Base-by-base conservation (phyloP, 2,329 filamentous ascomycete genomes). In the Colletotrichum brevisporum region DNA sequence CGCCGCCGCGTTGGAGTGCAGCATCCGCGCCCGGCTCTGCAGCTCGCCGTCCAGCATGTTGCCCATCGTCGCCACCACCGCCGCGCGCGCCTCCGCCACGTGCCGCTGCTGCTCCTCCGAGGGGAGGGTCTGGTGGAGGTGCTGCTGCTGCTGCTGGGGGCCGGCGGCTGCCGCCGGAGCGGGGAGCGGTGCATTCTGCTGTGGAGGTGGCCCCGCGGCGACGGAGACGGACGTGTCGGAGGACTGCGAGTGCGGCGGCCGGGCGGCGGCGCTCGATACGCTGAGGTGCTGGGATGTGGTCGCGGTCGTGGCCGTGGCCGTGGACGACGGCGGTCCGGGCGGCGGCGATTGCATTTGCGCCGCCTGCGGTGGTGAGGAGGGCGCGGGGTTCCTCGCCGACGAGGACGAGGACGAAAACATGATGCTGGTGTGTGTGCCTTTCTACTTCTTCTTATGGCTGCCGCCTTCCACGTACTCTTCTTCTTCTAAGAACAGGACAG, bases 11-110 rank as follows among this genome's bases (percentile, higher is more conserved):
- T 94, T 94, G 63, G 83, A 79, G 82, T 95, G 92, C 59, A 96
- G 84, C 72, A 90, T 87, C 16, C 84, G 79, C 16, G 92, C 93
- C 70, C 92, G 91, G 66, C 87, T 86, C 73, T 89, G 87, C 57
- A 95, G 87, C 75, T 92, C 87, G 53, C 85, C 82, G 82, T 94
- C 91, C 73, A 94, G 85, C 74, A 90, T 88, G 77, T 92, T 91
- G 75, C 91, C 90, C 60, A 94, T 86, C 54, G 86, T 87, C 24
- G 89, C 89, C 41, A 90, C 83, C 60, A 91, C 83, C 9, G 88
- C 88, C 36, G 82, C 78, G 71, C 89, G 88, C 47, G 89, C 89
- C 75, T 90, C 85, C 56, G 83, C 78, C 21, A 90, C 83, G 75
- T 86, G 83, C 6, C 81, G 81, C 75, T 83, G 81, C 58, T 84